A percentile compares a stretch with the other conserved stretches of the same genome.
Evolutionary conservation across 306 rosid species (phyloP).

Genomic region (Begonia loranthoides): DNA sequence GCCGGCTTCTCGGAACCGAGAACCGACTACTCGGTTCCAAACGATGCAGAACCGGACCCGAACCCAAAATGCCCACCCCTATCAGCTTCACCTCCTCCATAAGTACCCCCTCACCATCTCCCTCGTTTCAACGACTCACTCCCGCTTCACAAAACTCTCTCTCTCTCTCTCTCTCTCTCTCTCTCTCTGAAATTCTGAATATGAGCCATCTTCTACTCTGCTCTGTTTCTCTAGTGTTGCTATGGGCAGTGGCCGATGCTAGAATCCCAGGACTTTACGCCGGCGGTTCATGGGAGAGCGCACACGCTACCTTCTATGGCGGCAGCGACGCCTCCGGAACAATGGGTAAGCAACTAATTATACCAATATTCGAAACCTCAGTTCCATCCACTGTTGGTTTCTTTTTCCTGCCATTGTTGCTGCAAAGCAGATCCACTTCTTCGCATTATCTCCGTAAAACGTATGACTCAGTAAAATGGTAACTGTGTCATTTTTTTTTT

Average conservation of each 20-base stretch:
- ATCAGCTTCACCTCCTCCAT: too few relatives aligned
- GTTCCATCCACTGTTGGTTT: too few relatives aligned
- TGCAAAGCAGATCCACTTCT: not conserved
- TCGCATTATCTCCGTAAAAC: not conserved
- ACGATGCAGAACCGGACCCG: too few relatives aligned
- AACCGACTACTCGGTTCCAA: too few relatives aligned
- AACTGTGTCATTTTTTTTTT: not conserved
- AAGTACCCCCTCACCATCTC: constrained; percentile 6
- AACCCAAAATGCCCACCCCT: too few relatives aligned
- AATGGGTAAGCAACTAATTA: constrained; percentile 43
- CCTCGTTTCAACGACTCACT: too few relatives aligned
- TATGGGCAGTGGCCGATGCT: constrained; percentile 32
- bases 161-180: constrained; percentile 9
- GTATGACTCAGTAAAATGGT: not conserved
- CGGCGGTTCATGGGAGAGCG: constrained; percentile 65
- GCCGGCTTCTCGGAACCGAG: too few relatives aligned
- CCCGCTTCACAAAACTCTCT: constrained; percentile 8
- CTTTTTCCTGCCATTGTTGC: not conserved
- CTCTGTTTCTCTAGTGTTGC: constrained; percentile 41
- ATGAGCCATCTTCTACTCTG: constrained; percentile 7
- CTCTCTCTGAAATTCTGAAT: constrained; percentile 34
- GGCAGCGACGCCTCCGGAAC: constrained; percentile 98
- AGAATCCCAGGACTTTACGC: constrained; percentile 63
- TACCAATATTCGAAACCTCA: too few relatives aligned
- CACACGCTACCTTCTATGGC: constrained; percentile 97